Evolutionary conservation across 2,329 filamentous ascomycete species (phyloP), one percentile per base, ranked within the genome.

Genomic region (Colletotrichum scovillei): DNA sequence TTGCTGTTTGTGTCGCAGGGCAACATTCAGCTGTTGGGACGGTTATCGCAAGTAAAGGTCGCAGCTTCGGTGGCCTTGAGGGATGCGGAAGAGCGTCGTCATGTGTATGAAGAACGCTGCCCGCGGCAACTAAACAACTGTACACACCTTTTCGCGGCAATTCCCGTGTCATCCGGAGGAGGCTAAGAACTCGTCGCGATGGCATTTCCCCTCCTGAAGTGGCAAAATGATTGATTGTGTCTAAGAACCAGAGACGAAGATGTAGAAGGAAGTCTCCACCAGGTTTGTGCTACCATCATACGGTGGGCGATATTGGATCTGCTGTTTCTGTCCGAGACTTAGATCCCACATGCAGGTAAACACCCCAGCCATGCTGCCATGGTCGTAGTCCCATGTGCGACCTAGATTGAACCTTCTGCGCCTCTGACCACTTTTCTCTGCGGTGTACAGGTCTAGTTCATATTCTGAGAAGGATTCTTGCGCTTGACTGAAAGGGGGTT

Each of bases 11-110:
- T 32, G 11, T 32, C 32, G 32, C 32, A 32, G 22, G 35, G 8
- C 55, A 70, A 30, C 42, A 32, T 5, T 42, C n/a, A 8, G 62
- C 1, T 14, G 42, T 4, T 30, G 62, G 66, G 14, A 24, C 55
- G 11, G 30, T 56, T 16, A 11, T 60, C 5, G 55, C 56, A n/a
- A 60, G 60, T 24, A 60, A 78, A 76, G 67, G 78, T 75, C 73
- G 30, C 9, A 63, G 30, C 38, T 46, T 64, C 8, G 28, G 14
- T n/a, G 55, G 58, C 38, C 53, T 63, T 24, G 55, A 66, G 26
- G 46, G 26, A 22, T n/a, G 66, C 38, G 4, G 3, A 32, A 11
- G 32, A 12, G 32, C 32, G 32, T 32, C 32, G 3, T 32, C 32
- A 32, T 32, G 32, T 32, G 32, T 32, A 32, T 32, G 32, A 32